These are phyloP conservation scores for Musa balbisiana DNA, from an alignment of 202 grass and related monocot genomes.

Conservation along the genomic window DNA sequence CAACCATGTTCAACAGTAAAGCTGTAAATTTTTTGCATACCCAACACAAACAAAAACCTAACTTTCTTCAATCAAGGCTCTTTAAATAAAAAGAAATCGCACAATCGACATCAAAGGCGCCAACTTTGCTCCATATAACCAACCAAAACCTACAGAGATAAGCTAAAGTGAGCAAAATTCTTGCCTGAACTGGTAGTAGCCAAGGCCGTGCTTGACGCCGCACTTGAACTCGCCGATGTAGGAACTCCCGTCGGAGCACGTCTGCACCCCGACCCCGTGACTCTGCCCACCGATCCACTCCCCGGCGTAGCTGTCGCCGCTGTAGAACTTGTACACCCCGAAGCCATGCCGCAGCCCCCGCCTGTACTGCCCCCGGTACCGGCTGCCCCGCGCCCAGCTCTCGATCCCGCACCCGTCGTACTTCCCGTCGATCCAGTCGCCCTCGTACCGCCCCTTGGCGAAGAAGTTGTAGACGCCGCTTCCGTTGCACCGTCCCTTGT, in stretches of 20 bases:
- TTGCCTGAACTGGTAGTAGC: conserved; percentile 65
- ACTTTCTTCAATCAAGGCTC: background rate
- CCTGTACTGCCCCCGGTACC: conserved; percentile 62
- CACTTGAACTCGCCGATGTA: conserved; percentile 74
- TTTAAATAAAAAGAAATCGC: background rate
- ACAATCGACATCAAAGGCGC: background rate
- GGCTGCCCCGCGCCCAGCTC: conserved; percentile 45
- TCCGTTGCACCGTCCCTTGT: conserved; percentile 59
- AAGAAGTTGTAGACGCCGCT: conserved; percentile 59
- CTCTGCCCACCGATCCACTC: conserved; percentile 58
- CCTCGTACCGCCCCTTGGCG: conserved; percentile 50
- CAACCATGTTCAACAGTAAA: background rate
- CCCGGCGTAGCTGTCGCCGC: conserved; percentile 69
- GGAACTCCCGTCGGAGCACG: conserved; percentile 49
- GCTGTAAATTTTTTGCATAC: background rate
- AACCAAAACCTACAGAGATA: background rate
- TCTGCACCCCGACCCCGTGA: conserved; percentile 58
- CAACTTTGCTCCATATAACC: background rate
- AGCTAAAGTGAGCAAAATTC: background rate
- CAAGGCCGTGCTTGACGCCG: conserved; percentile 70
- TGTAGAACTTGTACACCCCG: conserved; percentile 54
- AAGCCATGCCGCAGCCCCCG: conserved; percentile 48
- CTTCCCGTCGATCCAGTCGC: conserved; percentile 81
- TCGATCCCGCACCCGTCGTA: conserved; percentile 75
- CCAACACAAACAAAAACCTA: background rate